Evolutionary conservation across 441 rosid species (phyloP).

Genomic region (Capsella rubella): DNA sequence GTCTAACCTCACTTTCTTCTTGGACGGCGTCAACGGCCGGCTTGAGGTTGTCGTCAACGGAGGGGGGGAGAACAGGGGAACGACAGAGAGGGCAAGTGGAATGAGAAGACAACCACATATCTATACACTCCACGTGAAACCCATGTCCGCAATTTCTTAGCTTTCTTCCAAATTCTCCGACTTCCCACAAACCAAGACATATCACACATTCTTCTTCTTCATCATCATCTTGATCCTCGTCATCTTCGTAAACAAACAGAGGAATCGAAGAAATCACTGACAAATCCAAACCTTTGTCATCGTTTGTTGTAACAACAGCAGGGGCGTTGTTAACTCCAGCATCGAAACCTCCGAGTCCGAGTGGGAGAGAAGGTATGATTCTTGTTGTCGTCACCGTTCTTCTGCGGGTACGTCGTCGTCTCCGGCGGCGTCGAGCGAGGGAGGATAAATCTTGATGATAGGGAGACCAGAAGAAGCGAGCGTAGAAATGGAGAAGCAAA

Average conservation of each 20-base stretch:
- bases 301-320: slow-evolving; percentile 18
- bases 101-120: slow-evolving; percentile 79
- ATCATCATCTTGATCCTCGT: slow-evolving; percentile 41
- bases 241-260: slow-evolving; percentile 55
- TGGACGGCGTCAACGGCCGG: slow-evolving; percentile 8
- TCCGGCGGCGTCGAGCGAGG: slow-evolving; percentile 42
- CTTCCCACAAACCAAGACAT: slow-evolving; percentile 73
- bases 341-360: not conserved
- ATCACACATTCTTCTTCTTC: slow-evolving; percentile 61
- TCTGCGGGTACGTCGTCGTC: slow-evolving; percentile 34
- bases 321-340: not conserved
- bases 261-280: slow-evolving; percentile 74
- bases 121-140: slow-evolving; percentile 81
- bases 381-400: slow-evolving; percentile 46
- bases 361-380: slow-evolving; percentile 40
- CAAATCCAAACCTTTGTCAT: slow-evolving; percentile 62
- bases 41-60: slow-evolving; percentile 24
- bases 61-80: slow-evolving; percentile 48
- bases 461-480: slow-evolving; percentile 66
- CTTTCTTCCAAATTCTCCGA: slow-evolving; percentile 61
- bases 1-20: slow-evolving; percentile 21
- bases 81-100: slow-evolving; percentile 76
- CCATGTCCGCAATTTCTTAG: slow-evolving; percentile 68
- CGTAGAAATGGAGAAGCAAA: slow-evolving; percentile 81
- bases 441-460: slow-evolving; percentile 41